Percentiles rank a stretch among this genome's conserved stretches.
Evolutionary conservation across 1,284 basidiomycete genomes (phyloP).

Genomic region (Leccinum subrobustum): DNA sequence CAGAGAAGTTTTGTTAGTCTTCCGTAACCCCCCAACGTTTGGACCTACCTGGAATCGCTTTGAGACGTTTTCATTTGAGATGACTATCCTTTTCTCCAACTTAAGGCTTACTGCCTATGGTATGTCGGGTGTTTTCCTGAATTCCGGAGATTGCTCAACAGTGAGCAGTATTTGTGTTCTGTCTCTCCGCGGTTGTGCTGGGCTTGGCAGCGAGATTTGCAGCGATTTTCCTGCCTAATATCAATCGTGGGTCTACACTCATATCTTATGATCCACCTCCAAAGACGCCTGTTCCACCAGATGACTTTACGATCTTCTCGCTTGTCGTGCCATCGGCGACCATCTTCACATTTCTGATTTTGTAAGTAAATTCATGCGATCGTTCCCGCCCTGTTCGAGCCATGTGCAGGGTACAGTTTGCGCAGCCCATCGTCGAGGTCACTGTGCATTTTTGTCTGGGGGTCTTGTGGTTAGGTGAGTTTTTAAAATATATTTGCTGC

Average conservation of each 20-base stretch:
- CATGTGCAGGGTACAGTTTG: conserved; percentile 57
- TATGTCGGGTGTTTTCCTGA: conserved; percentile 26
- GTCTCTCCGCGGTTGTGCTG: conserved; percentile 63
- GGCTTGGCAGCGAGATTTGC: conserved; percentile 68
- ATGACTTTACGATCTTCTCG: conserved; percentile 66
- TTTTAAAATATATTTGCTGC: not conserved
- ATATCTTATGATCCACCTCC: not conserved
- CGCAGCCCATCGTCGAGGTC: conserved; percentile 62
- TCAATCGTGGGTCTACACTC: conserved; percentile 50
- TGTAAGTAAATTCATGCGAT: conserved; percentile 38
- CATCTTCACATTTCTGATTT: conserved; percentile 54
- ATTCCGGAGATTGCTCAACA: conserved; percentile 8
- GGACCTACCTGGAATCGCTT: conserved; percentile 5
- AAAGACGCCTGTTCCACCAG: conserved; percentile 35
- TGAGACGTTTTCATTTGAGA: conserved; percentile 21
- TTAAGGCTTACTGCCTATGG: conserved; percentile 51
- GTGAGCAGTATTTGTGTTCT: conserved; percentile 51
- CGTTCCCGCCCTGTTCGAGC: not conserved
- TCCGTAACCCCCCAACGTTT: conserved; percentile 17
- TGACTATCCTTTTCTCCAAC: conserved; percentile 59
- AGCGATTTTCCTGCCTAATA: conserved; percentile 57
- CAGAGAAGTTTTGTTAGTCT: conserved; percentile 10
- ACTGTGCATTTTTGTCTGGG: conserved; percentile 53
- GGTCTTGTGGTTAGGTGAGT: conserved; percentile 66
- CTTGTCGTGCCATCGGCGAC: conserved; percentile 62